Percentiles rank a stretch among this genome's conserved stretches.
phyloP scores from a whole-genome alignment of 2,329 filamentous ascomycete species.

The Penicillium sp. region DNA sequence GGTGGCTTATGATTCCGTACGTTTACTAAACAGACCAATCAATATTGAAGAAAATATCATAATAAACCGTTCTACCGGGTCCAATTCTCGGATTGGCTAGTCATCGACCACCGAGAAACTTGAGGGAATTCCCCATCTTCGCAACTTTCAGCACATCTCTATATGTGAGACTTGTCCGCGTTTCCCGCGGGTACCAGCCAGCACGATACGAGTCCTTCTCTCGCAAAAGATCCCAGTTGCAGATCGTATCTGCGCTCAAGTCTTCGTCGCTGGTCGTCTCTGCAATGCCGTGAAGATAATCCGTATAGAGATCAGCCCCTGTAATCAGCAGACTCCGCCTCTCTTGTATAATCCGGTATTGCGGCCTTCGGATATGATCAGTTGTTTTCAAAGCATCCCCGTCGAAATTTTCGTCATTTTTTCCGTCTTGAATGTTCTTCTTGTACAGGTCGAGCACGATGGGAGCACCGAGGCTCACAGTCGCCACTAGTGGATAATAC shows the following conservation, averaged over 20 bases:
- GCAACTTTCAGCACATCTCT: constrained; percentile 82
- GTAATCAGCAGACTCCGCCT: constrained; percentile 66
- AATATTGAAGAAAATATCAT: not conserved
- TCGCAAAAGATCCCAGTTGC: constrained; percentile 56
- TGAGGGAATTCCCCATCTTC: constrained; percentile 65
- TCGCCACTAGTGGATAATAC: constrained; percentile 84
- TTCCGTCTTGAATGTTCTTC: constrained; percentile 44
- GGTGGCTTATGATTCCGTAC: constrained; percentile 71
- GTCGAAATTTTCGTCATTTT: not conserved
- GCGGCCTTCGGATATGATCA: constrained; percentile 8
- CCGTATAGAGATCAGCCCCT: constrained; percentile 50
- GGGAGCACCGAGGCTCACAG: constrained; percentile 74
- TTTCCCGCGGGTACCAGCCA: constrained; percentile 47
- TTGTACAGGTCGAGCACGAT: constrained; percentile 73
- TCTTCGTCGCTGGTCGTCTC: constrained; percentile 58
- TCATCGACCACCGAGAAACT: constrained; percentile 40
- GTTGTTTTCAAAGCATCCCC: constrained; percentile 7
- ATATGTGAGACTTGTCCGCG: constrained; percentile 60
- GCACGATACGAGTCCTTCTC: constrained; percentile 35
- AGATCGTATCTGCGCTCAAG: constrained; percentile 51
- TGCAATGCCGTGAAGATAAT: constrained; percentile 58
- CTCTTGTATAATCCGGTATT: constrained; percentile 71
- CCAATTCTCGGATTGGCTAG: not conserved
- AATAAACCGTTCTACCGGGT: not conserved
- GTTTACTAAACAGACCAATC: constrained; percentile 29